Conservation (phyloP, 1,284 basidiomycete genomes). For the Coriolopsis trogii region DNA sequence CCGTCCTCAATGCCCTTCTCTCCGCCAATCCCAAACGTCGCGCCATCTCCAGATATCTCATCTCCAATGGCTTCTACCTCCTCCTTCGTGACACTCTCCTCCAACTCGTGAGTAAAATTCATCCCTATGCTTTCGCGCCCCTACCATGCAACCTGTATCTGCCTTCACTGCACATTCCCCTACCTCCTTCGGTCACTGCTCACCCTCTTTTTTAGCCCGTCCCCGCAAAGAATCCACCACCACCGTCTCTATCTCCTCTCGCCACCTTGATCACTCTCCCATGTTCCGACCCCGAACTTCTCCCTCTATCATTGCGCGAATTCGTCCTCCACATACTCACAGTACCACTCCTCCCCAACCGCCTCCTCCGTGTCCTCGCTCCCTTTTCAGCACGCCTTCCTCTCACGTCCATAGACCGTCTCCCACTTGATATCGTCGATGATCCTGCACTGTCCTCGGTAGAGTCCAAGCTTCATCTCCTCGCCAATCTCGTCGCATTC, state of each 20-base stretch:
- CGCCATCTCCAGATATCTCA: slow-evolving; percentile 42
- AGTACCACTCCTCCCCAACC: slow-evolving; percentile 68
- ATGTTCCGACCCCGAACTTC: slow-evolving; percentile 36
- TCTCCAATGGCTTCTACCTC: slow-evolving; percentile 45
- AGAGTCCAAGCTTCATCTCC: slow-evolving; percentile 53
- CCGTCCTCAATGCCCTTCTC: slow-evolving; percentile 43
- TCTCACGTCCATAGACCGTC: slow-evolving; percentile 40
- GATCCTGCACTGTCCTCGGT: slow-evolving; percentile 14
- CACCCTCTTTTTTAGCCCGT: slow-evolving; percentile 41
- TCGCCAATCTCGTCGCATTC: slow-evolving; percentile 69
- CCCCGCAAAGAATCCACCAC: slow-evolving; percentile 35
- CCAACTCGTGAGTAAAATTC: slow-evolving; percentile 30
- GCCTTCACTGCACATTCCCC: too few relatives aligned
- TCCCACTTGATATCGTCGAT: slow-evolving; percentile 30
- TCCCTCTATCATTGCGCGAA: slow-evolving; percentile 30
- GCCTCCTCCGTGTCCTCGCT: slow-evolving; percentile 59
- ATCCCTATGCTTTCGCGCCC: neutral
- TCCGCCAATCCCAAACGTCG: slow-evolving; percentile 32
- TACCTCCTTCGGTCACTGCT: too few relatives aligned
- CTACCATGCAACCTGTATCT: too few relatives aligned
- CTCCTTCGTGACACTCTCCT: slow-evolving; percentile 36
- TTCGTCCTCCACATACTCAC: slow-evolving; percentile 56
- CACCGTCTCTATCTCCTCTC: slow-evolving; percentile 48
- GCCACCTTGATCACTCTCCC: slow-evolving; percentile 45
- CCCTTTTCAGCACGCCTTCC: slow-evolving; percentile 49